Evolutionary conservation across 2,329 filamentous ascomycete species (phyloP).

Genomic region (Leptographium flavum): DNA sequence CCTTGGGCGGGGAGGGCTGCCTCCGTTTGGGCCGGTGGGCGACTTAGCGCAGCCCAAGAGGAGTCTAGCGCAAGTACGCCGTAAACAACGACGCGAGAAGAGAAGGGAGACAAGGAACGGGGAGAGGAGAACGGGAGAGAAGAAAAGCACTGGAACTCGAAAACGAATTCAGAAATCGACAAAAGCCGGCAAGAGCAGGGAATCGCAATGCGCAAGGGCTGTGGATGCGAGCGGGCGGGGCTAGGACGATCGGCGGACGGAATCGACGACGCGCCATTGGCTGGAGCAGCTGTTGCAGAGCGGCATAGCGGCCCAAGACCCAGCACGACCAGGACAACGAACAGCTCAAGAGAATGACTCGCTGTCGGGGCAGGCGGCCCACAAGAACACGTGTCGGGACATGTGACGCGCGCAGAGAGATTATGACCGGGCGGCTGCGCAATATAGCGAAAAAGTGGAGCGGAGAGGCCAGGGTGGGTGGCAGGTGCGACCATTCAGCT

Average conservation of each 20-base stretch:
- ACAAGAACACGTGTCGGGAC: conserved; percentile 1
- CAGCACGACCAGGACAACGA: background rate
- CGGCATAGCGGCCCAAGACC: background rate
- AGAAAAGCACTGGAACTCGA: too few relatives aligned
- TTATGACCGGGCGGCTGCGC: background rate
- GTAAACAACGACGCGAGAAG: too few relatives aligned
- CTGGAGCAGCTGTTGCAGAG: too few relatives aligned
- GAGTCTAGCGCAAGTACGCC: too few relatives aligned
- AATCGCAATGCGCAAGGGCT: too few relatives aligned
- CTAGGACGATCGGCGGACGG: too few relatives aligned
- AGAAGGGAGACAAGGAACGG: too few relatives aligned
- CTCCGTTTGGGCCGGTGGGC: background rate
- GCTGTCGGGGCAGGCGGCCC: background rate
- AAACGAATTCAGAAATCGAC: too few relatives aligned
- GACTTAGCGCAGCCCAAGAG: background rate
- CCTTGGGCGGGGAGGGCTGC: background rate
- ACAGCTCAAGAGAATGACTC: background rate
- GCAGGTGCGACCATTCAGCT: background rate
- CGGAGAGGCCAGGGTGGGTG: background rate
- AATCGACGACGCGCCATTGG: too few relatives aligned
- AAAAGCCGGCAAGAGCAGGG: too few relatives aligned
- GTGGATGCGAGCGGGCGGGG: too few relatives aligned
- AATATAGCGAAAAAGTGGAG: background rate
- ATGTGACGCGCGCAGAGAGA: background rate
- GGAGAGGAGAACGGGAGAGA: too few relatives aligned